Evolutionary conservation across 163 green algal species (phyloP).

Genomic region (Scenedesmus sp.): DNA sequence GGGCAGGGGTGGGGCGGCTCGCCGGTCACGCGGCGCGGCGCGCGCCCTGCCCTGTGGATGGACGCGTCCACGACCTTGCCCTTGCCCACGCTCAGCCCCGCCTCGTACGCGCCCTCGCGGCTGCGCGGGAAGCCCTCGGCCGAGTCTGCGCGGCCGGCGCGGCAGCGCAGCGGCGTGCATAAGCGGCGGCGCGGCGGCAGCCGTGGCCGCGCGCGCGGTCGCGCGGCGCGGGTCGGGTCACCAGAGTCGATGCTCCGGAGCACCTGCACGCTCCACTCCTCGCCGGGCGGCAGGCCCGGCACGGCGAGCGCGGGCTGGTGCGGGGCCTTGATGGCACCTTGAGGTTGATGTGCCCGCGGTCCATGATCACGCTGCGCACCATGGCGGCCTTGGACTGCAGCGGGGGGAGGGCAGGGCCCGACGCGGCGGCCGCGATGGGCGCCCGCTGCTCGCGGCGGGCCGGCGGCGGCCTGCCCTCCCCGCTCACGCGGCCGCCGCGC

Average conservation of each 20-base stretch:
- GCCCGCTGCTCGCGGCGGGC: no score
- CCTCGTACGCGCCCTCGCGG: constrained; percentile 1
- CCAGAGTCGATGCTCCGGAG: constrained; percentile 45
- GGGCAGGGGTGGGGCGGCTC: no score
- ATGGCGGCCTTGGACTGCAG: no score
- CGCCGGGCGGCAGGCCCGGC: neutral
- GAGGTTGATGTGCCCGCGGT: constrained; percentile 1
- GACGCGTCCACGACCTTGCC: constrained; percentile 54
- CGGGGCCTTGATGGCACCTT: constrained; percentile 7
- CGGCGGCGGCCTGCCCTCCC: no score
- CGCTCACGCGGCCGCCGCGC: no score
- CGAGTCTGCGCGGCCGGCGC: constrained; percentile 6
- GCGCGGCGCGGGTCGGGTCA: neutral
- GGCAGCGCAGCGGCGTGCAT: neutral
- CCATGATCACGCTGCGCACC: no score
- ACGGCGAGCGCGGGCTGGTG: constrained; percentile 2
- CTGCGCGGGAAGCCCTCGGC: constrained; percentile 15
- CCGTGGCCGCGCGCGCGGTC: no score
- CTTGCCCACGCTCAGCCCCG: constrained; percentile 33
- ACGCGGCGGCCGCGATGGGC: no score
- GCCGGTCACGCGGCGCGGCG: no score
- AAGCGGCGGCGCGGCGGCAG: neutral
- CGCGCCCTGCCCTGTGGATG: no score
- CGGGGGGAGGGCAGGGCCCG: no score
- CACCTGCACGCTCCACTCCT: constrained; percentile 41